phyloP scores from a whole-genome alignment of 192 early-diverging fungal genomes.

The Obelidium mucronatum region DNA sequence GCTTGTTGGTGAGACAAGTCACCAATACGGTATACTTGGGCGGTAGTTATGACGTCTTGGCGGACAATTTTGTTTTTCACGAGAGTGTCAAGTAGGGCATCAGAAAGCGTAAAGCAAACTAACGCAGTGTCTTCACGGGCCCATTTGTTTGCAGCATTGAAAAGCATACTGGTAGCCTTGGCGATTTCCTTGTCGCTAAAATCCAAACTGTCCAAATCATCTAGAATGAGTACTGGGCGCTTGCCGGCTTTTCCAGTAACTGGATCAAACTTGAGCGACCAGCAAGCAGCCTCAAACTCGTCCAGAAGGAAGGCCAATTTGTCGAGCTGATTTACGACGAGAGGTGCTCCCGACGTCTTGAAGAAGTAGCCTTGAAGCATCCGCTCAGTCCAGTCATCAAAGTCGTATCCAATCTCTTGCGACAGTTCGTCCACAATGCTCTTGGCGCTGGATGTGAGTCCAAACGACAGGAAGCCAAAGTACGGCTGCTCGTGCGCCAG shows the following conservation, averaged over 20 bases:
- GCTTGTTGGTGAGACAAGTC: background rate
- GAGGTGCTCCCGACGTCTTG: background rate
- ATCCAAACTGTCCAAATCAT: slow-evolving; percentile 35
- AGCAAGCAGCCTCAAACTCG: slow-evolving; percentile 39
- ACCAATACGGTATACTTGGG: slow-evolving; percentile 31
- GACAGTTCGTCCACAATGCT: slow-evolving; percentile 27
- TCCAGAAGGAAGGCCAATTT: slow-evolving; percentile 38
- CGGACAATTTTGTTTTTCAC: slow-evolving; percentile 7
- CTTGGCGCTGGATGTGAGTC: slow-evolving; percentile 16
- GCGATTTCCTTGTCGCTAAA: background rate
- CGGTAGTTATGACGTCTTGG: slow-evolving; percentile 4
- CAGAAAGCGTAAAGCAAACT: slow-evolving; percentile 21
- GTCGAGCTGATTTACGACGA: slow-evolving; percentile 20
- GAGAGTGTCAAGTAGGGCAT: background rate
- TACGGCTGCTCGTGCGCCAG: slow-evolving; percentile 10
- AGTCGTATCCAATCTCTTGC: slow-evolving; percentile 40
- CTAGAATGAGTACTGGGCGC: slow-evolving; percentile 33
- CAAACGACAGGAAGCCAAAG: slow-evolving; percentile 17
- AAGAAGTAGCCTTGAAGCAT: slow-evolving; percentile 28
- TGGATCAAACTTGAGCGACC: slow-evolving; percentile 31
- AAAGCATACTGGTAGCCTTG: slow-evolving; percentile 27
- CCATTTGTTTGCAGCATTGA: slow-evolving; percentile 42
- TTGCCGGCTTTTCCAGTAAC: background rate
- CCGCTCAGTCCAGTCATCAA: slow-evolving; percentile 40
- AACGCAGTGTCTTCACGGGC: slow-evolving; percentile 39